These are phyloP conservation scores for Pseudopyrenochaeta lycopersici DNA, from an alignment of 2,329 filamentous ascomycete species.

Conservation along the genomic window DNA sequence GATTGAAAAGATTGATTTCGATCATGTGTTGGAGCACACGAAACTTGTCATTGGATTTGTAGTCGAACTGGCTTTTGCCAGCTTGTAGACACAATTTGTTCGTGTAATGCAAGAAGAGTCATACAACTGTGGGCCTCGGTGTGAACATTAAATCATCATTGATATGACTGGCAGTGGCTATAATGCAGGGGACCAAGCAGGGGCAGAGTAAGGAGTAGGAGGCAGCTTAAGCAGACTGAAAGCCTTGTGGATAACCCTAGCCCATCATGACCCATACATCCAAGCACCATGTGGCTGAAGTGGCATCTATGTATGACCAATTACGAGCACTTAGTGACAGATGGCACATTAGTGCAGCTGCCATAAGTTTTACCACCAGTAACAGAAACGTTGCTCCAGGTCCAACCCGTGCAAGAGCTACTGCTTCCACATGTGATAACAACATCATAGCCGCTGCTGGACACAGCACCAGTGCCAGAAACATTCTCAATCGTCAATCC, in stretches of 20 bases:
- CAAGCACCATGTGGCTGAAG: too few relatives aligned
- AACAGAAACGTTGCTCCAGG: conserved; percentile 57
- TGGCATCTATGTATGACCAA: too few relatives aligned
- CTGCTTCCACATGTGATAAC: conserved; percentile 62
- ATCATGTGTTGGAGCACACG: conserved; percentile 90
- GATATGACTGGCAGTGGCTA: too few relatives aligned
- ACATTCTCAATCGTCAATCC: conserved; percentile 52
- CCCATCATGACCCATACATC: too few relatives aligned
- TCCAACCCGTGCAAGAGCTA: conserved; percentile 62
- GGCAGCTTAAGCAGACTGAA: too few relatives aligned
- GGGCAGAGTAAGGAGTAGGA: too few relatives aligned
- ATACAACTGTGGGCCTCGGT: too few relatives aligned
- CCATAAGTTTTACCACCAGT: conserved; percentile 49
- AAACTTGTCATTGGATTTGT: conserved; percentile 81
- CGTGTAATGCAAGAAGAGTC: too few relatives aligned
- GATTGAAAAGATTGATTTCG: conserved; percentile 77
- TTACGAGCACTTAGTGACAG: conserved; percentile 28
- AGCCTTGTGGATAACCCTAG: too few relatives aligned
- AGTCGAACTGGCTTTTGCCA: conserved; percentile 83
- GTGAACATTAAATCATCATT: too few relatives aligned
- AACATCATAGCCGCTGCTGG: conserved; percentile 58
- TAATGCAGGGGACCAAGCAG: too few relatives aligned
- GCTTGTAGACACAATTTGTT: too few relatives aligned
- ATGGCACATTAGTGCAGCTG: conserved; percentile 48
- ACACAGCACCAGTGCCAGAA: conserved; percentile 46